Conservation (phyloP, 129 eudicot genomes). For the Rutidosis leptorrhynchoides region DNA sequence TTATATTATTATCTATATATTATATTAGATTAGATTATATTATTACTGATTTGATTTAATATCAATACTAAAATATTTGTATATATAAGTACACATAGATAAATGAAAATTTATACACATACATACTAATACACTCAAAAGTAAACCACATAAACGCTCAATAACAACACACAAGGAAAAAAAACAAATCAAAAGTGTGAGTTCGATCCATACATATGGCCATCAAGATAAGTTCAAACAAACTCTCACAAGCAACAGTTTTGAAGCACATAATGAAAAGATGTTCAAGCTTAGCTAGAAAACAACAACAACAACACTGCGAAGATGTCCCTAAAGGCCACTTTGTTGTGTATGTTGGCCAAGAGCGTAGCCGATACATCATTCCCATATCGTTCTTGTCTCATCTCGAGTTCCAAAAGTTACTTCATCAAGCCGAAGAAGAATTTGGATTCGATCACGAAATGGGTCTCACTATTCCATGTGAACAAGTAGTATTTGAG, state of each 20-base stretch:
- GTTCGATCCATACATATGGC: conserved; percentile 39
- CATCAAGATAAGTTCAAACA: conserved; percentile 44
- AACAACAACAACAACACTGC: conserved; percentile 52
- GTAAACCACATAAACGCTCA: conserved; percentile 23
- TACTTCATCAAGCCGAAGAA: conserved; percentile 69
- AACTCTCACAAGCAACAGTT: conserved; percentile 54
- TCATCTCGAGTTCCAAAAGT: conserved; percentile 49
- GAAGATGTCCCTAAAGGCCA: conserved; percentile 85
- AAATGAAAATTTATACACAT: not conserved
- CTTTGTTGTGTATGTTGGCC: conserved; percentile 75
- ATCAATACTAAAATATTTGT: no score
- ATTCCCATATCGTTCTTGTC: conserved; percentile 62
- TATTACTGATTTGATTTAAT: no score
- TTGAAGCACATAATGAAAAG: conserved; percentile 66
- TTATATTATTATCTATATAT: not conserved
- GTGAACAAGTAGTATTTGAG: conserved; percentile 63
- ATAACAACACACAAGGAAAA: not conserved
- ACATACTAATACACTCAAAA: conserved; percentile 8
- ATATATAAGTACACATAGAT: not conserved
- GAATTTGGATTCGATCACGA: conserved; percentile 85
- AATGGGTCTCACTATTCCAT: conserved; percentile 81
- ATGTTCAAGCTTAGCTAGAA: conserved; percentile 63
- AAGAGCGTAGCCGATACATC: conserved; percentile 58
- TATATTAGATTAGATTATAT: no score
- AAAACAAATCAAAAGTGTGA: not conserved